Evolutionary conservation across 345 rosid genomes (phyloP).

Genomic region (Aquilaria malaccensis): DNA sequence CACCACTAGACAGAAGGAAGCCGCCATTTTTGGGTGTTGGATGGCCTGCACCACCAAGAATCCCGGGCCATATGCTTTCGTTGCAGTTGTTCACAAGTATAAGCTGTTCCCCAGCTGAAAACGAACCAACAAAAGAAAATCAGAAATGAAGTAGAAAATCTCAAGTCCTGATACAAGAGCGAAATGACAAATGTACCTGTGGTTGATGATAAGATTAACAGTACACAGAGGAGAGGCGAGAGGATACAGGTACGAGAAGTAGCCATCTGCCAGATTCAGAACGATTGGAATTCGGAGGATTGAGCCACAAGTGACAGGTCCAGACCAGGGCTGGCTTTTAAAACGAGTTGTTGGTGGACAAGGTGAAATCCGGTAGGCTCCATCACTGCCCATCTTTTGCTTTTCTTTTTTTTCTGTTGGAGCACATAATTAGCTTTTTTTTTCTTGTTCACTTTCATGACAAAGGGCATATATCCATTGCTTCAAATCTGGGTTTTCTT

Average conservation of each 20-base stretch:
- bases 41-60: constrained; percentile 66
- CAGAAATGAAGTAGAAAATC: neutral
- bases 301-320: constrained; percentile 3
- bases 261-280: constrained; percentile 21
- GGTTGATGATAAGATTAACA: constrained; percentile 15
- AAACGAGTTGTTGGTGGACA: neutral
- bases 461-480: constrained; percentile 46
- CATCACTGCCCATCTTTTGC: constrained; percentile 4
- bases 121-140: neutral
- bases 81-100: constrained; percentile 79
- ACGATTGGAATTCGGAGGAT: neutral
- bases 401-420: constrained; percentile 7
- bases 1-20: constrained; percentile 53
- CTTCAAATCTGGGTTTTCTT: constrained; percentile 40
- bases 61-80: constrained; percentile 80
- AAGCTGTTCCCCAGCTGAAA: constrained; percentile 61
- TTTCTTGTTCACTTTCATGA: constrained; percentile 25
- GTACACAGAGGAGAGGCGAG: constrained; percentile 20
- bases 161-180: neutral
- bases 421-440: neutral
- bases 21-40: constrained; percentile 56
- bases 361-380: constrained; percentile 6
- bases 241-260: constrained; percentile 19
- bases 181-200: constrained; percentile 9
- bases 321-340: constrained; percentile 13